Evolutionary conservation across 352 stramenopile genomes (phyloP).

Genomic region (Phytopythium montanum): DNA sequence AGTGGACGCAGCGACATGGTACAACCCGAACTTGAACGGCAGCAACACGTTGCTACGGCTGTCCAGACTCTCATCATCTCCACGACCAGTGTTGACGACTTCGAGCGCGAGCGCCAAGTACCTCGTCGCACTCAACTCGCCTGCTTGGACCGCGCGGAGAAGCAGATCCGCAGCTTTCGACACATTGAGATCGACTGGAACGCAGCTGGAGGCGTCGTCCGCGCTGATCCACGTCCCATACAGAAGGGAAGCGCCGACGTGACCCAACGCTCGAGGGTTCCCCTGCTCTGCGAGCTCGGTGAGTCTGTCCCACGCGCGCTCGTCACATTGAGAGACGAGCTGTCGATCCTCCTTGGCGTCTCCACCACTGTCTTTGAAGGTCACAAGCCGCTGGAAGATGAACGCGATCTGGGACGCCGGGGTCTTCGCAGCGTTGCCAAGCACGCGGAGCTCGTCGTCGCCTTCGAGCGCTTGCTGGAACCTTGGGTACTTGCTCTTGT

Average conservation of each 20-base stretch:
- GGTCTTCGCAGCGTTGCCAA: background rate
- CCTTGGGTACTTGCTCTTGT: constrained; percentile 23
- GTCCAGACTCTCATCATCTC: background rate
- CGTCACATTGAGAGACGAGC: background rate
- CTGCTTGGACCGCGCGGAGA: constrained; percentile 2
- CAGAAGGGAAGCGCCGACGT: background rate
- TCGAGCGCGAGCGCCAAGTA: constrained; percentile 11
- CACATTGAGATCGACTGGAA: background rate
- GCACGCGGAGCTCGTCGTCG: background rate
- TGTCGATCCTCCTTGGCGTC: background rate
- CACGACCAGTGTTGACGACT: background rate
- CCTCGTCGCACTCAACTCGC: constrained; percentile 9
- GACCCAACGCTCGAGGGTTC: background rate
- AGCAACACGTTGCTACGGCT: background rate
- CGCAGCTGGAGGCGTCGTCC: background rate
- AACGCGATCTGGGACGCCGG: background rate
- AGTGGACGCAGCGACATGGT: constrained; percentile 43
- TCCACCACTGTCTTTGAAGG: background rate
- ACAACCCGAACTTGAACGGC: constrained; percentile 30
- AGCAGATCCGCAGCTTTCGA: background rate
- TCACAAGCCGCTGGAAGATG: background rate
- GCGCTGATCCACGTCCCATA: background rate
- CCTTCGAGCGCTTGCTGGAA: background rate
- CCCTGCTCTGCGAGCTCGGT: constrained; percentile 2
- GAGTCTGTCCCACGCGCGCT: background rate